Percentiles rank a stretch among this genome's conserved stretches.
Evolutionary conservation across 139 green algal genomes (phyloP).

Genomic region (Chlamydomonas asymmetrica): DNA sequence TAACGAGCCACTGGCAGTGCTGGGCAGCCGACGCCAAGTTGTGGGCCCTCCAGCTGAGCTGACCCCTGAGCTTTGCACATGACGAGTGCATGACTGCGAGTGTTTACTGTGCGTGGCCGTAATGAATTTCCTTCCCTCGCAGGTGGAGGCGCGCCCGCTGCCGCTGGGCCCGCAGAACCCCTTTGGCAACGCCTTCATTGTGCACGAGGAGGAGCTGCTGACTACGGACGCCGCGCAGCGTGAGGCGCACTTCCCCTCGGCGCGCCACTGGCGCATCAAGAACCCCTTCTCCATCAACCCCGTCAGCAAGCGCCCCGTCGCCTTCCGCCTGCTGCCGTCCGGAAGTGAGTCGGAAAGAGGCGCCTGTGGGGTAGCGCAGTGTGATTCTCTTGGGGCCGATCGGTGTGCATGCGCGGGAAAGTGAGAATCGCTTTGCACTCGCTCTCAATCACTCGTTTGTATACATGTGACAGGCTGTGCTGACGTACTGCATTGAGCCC

Average conservation of each 20-base stretch:
- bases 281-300: conserved; percentile 62
- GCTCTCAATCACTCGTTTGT: too few species aligned
- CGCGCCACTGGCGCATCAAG: conserved; percentile 55
- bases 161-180: conserved; percentile 74
- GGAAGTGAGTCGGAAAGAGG: conserved; percentile 21
- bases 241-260: conserved; percentile 27
- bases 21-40: too few species aligned
- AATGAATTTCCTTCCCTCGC: too few species aligned
- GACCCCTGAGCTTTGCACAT: too few species aligned
- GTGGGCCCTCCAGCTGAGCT: too few species aligned
- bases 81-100: too few species aligned
- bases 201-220: conserved; percentile 65
- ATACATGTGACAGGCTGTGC: too few species aligned
- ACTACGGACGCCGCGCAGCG: conserved; percentile 42
- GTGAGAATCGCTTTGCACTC: too few species aligned
- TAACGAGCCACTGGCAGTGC: too few species aligned
- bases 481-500: too few species aligned
- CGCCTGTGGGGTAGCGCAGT: not conserved
- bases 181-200: conserved; percentile 70
- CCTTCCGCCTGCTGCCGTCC: conserved; percentile 74
- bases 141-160: conserved; percentile 64
- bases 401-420: not conserved
- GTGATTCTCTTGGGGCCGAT: not conserved
- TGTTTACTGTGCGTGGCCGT: too few species aligned
- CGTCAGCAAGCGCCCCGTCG: conserved; percentile 60